These are phyloP conservation scores for Heterobasidion parviporum DNA, from an alignment of 1,284 basidiomycete genomes.

Conservation along the genomic window DNA sequence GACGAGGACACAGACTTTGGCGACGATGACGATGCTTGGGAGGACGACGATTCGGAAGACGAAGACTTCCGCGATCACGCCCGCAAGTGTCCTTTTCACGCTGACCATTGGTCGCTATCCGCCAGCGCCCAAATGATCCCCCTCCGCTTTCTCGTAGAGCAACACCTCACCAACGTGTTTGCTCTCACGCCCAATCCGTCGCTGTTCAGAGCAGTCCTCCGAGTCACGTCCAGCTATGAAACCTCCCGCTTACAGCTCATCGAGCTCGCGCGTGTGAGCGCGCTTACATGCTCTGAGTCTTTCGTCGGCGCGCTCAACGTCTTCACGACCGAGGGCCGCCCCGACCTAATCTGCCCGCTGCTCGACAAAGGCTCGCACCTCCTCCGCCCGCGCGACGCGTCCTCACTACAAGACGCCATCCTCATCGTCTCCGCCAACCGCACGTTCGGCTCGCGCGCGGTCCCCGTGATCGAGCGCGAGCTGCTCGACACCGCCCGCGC, in stretches of 20 bases:
- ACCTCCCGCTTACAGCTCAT: slow-evolving; percentile 26
- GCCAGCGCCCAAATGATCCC: slow-evolving; percentile 29
- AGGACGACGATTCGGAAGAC: slow-evolving; percentile 17
- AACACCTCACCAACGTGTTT: slow-evolving; percentile 37
- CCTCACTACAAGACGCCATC: slow-evolving; percentile 36
- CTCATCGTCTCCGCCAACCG: slow-evolving; percentile 24
- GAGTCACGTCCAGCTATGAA: slow-evolving; percentile 25
- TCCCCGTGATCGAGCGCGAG: slow-evolving; percentile 42
- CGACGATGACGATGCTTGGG: slow-evolving; percentile 15
- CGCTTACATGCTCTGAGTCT: slow-evolving; percentile 40
- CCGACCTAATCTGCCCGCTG: slow-evolving; percentile 27
- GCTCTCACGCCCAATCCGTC: slow-evolving; percentile 34
- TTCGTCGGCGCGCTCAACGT: slow-evolving; percentile 47
- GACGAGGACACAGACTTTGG: slow-evolving; percentile 15
- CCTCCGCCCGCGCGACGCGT: slow-evolving; percentile 46
- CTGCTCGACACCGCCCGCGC: slow-evolving; percentile 34
- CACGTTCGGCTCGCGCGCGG: slow-evolving; percentile 23
- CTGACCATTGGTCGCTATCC: slow-evolving; percentile 41
- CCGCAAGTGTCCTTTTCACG: slow-evolving; percentile 24
- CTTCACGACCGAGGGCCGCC: slow-evolving; percentile 27
- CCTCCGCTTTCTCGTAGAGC: slow-evolving; percentile 36
- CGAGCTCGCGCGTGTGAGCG: slow-evolving; percentile 28
- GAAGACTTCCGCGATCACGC: slow-evolving; percentile 14
- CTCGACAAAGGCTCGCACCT: slow-evolving; percentile 41
- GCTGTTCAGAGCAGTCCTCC: slow-evolving; percentile 35